Base-by-base conservation (phyloP, 2,329 filamentous ascomycete genomes). In the Sporothrix euskadiensis region DNA sequence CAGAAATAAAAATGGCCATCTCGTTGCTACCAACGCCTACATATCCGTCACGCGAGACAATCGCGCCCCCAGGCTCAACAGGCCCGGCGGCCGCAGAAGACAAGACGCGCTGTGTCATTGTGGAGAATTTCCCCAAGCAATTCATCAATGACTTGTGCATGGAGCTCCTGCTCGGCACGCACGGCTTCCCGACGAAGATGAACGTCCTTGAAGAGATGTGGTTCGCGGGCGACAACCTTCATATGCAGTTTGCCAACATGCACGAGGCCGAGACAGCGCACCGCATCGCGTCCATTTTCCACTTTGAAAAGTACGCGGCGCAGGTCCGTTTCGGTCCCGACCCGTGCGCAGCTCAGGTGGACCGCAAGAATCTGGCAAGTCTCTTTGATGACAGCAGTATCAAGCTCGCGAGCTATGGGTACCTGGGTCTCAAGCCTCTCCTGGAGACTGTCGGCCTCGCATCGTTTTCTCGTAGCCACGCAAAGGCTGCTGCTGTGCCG, bases 181-280 rank as follows among this genome's bases (percentile, higher is more conserved):
- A 47, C 5, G 41, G 26, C 5, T 22, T 56, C 4, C 75, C 72
- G 0, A 22, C 22, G 10, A 69, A 61, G 4, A 19, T 75, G 16
- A 49, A 65, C 10, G 39, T 47, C 0, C 68, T 77, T 0, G 76
- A 77, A 26, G 76, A 77, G 47, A 68, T 77, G 63, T 77, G 76
- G 76, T 77, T 74, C 26, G 71, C 69, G 12, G 73, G 56, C 12
- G 35, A 72, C 12, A 57, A 32, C 0, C 32, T 77, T 16, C 71
- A 74, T 59, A 75, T 77, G 7, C 71, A 75, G 19, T 77, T 74
- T 39, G 74, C 72, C 0, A 76, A 73, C 69, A 75, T 76, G n/a
- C 49, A 57, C 0, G 75, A 75, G 32, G 74, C 75, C 3, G 65
- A 63, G 4, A 72, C 68, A 22, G 76, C 75, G 3, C 57, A 72